Conservation (phyloP, 2,329 filamentous ascomycete genomes). For the Chlorencoelia australis region DNA sequence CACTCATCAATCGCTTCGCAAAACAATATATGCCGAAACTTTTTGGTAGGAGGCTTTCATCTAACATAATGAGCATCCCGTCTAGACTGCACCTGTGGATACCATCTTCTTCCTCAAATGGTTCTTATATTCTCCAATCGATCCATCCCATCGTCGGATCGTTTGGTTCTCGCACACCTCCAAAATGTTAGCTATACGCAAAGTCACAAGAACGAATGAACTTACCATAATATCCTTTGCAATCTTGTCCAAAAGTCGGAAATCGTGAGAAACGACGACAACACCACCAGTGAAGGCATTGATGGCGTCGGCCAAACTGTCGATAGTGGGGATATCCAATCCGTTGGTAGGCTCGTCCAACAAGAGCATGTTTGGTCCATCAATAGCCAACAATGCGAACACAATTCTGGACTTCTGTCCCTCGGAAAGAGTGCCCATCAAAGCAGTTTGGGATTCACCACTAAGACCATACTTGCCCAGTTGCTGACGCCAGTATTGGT, state of each 20-base stretch:
- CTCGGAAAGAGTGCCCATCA: conserved; percentile 97
- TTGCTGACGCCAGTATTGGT: conserved; percentile 99
- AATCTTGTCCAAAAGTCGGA: conserved; percentile 98
- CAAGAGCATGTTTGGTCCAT: conserved; percentile 92
- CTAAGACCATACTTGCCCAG: conserved; percentile 89
- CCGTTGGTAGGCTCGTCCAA: conserved; percentile 99
- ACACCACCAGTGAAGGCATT: conserved; percentile 91
- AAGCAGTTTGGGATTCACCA: conserved; percentile 86
- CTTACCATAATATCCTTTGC: conserved; percentile 98
- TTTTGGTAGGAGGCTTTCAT: too few species aligned
- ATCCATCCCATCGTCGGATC: conserved; percentile 78
- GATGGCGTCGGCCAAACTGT: conserved; percentile 94
- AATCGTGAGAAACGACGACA: conserved; percentile 96
- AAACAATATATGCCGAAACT: too few species aligned
- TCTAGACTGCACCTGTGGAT: conserved; percentile 72
- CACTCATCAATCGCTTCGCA: too few species aligned
- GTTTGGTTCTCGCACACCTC: conserved; percentile 99
- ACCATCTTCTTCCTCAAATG: conserved; percentile 99
- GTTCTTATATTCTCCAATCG: conserved; percentile 94
- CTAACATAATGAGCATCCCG: too few species aligned
- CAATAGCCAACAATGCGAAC: conserved; percentile 91
- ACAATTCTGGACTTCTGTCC: conserved; percentile 98
- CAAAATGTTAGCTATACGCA: too few species aligned
- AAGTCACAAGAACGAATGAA: too few species aligned
- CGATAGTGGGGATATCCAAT: conserved; percentile 96